Evolutionary conservation across 345 rosid genomes (phyloP), one percentile per base, ranked within the genome.

Genomic region (Arabidopsis thaliana): DNA sequence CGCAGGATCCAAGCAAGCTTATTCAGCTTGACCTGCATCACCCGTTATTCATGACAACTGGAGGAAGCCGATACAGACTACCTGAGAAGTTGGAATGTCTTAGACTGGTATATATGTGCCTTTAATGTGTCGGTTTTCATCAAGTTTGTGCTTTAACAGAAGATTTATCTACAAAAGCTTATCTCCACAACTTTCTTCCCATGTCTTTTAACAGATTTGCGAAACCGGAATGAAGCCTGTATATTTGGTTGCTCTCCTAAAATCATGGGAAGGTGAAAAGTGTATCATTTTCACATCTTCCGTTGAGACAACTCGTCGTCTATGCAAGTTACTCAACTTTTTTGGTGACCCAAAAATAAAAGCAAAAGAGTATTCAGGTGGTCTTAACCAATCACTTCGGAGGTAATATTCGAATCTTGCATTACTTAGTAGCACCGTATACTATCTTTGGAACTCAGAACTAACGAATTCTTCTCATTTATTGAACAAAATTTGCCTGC

Each of bases 1-100:
- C 99, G 44, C 89, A 88, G 81, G 97, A 95, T 85, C 99, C 99
- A 64, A 86, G 97, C 87, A 95, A 95, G 86, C 96, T 95, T 71
- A 84, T 89, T 72, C 99, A 89, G 80, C 96, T 92, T 82, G 85
- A 87, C 79, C 81, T 95, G 69, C 97, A 89, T 83, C 97, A 95
- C 75, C 99, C 99, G 8, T 83, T 95, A 77, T 87, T 95, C 79
- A 79, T 95, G 87, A 87, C 97, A 41, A 84, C 87, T 8, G 98
- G 99, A 70, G 69, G 78, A 78, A 86, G 75, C 34, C 87, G 97
- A 60, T 95, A 92, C 79, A 84, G 73, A 63, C 86, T 95, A 55
- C 97, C 97, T 1, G 88, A 89, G 77, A 90, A 89, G 78, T 75
- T 95, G 80, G 90, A 92, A 81, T 95, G 93, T 22, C 89, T 82